Percentiles rank a stretch among this genome's conserved stretches.
These are phyloP conservation scores for Cystobasidiaceae sp. DNA, from an alignment of 1,284 basidiomycete species.

Conservation along the genomic window DNA sequence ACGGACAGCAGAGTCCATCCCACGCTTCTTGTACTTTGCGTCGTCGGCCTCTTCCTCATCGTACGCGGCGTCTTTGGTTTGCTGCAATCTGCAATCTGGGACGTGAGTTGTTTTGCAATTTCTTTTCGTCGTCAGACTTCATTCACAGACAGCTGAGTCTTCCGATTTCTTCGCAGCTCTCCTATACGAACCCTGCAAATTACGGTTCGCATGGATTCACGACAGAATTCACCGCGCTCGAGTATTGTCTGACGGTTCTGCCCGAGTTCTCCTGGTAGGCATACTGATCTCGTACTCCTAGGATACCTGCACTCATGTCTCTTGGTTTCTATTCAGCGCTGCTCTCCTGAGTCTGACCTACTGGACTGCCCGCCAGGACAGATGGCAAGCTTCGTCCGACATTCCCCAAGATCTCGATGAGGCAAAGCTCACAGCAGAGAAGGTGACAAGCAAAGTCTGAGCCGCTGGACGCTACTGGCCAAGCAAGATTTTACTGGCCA, in stretches of 20 bases:
- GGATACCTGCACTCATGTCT: background rate
- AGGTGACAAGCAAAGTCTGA: too few species aligned
- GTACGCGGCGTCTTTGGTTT: conserved; percentile 1
- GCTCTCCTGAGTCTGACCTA: background rate
- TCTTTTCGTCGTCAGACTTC: too few species aligned
- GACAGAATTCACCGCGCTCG: background rate
- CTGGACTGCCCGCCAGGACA: background rate
- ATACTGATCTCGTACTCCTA: background rate
- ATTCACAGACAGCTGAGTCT: too few species aligned
- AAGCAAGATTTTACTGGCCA: too few species aligned
- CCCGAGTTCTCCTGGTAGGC: conserved; percentile 3
- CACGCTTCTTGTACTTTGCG: background rate
- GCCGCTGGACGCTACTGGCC: too few species aligned
- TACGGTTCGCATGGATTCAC: conserved; percentile 5
- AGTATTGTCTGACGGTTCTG: background rate
- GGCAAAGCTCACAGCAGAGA: too few species aligned
- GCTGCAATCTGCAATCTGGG: background rate
- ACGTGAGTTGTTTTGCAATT: too few species aligned
- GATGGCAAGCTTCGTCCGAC: too few species aligned
- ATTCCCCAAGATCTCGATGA: too few species aligned
- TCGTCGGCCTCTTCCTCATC: background rate
- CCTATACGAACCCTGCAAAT: background rate
- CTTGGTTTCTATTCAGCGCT: background rate
- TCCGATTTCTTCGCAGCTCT: background rate
- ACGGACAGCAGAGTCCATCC: background rate